Base-by-base conservation (phyloP, 345 rosid species). In the Moricandia arvensis region DNA sequence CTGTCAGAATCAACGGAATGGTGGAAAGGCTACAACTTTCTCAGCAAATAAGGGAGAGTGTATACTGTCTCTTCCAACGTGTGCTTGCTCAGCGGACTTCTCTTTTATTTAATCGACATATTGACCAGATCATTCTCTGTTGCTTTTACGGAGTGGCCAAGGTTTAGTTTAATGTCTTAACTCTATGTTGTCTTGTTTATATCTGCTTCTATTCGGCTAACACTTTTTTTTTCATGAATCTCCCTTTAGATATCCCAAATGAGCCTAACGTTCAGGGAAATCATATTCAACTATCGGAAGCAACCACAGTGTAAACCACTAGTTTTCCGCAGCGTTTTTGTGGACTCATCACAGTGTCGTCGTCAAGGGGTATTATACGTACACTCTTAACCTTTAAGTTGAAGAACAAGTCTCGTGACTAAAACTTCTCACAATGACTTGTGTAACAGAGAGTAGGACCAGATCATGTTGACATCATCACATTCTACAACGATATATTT, bases 271-370 rank as follows among this genome's bases (percentile, higher is more conserved):
- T 95, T 95, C 73, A 83, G 78, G 85, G 97, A 92, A 70, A 93
- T 95, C 62, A 85, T 95, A 63, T 80, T 65, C 85, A 90, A 90
- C 85, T 92, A 90, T 72, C 82, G 93, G 82, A 95, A 90, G 91
- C 99, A 95, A 77, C 94, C 98, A 73, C 99, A 92, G 65, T 90
- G 98, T 82, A 92, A 90, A 80, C 93, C 94, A 26, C 93, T 86
- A 75, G 97, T 95, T 53, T 95, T 89, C 78, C 88, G 93, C 37
- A 88, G 86, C 31, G 97, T 95, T 30, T 90, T 86, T 84, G 86
- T 92, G 73, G 96, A 92, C 75, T 80, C 88, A 67, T 80, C 89
- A 68, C 80, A 87, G n/a, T 73, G 86, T 21, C 89, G 86, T 66
- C 89, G 85, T 31, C 85, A 78, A 51, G 83, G 80, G 83, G 80